phyloP scores from a whole-genome alignment of 805 yeast species.

The Wickerhamiella allomyrinae region DNA sequence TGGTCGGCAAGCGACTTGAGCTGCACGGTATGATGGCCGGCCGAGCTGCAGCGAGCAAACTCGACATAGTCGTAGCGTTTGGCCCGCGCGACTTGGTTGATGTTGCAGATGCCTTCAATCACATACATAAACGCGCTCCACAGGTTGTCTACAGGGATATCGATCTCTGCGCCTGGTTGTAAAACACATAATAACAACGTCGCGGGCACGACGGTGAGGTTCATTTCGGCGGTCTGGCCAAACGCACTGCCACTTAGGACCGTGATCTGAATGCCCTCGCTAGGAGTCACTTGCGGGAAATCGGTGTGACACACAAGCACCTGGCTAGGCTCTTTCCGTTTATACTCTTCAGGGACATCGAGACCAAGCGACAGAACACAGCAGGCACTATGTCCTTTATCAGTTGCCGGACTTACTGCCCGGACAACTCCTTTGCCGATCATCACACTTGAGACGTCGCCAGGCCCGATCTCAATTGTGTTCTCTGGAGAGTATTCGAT shows the following conservation, averaged over 20 bases:
- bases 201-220: constrained; percentile 14
- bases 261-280: constrained; percentile 6
- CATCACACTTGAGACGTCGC: constrained; percentile 15
- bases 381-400: constrained; percentile 3
- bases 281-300: constrained; percentile 3
- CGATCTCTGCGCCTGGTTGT: constrained; percentile 10
- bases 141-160: constrained; percentile 13
- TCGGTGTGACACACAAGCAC: constrained; percentile 10
- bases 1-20: neutral
- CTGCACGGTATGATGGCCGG: neutral
- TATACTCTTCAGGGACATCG: constrained; percentile 17
- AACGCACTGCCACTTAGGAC: constrained; percentile 13
- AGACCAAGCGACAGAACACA: constrained; percentile 12
- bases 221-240: constrained; percentile 10
- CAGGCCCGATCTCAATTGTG: constrained; percentile 12
- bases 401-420: constrained; percentile 5
- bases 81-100: constrained; percentile 7
- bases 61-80: constrained; percentile 11
- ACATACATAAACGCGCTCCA: constrained; percentile 23
- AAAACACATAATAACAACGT: constrained; percentile 8
- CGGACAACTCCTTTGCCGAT: constrained; percentile 16
- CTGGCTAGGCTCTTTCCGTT: constrained; percentile 14
- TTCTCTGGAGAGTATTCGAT: constrained; percentile 14
- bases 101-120: constrained; percentile 16
- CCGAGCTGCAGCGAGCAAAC: constrained; percentile 9